phyloP scores from a whole-genome alignment of 2,329 filamentous ascomycete species.

The Nemania diffusa region DNA sequence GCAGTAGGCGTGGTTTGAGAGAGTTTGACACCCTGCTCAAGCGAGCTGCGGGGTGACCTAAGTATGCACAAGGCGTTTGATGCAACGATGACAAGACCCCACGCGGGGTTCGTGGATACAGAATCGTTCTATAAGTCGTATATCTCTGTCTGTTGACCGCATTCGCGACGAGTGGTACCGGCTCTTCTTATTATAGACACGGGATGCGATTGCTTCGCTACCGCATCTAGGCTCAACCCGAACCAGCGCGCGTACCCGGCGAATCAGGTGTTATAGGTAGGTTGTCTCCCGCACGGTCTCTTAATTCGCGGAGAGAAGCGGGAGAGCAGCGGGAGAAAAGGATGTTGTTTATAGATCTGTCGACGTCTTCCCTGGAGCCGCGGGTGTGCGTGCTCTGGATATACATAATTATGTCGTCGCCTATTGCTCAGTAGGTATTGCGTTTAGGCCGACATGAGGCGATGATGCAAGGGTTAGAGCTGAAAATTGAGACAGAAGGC shows the following conservation, averaged over 20 bases:
- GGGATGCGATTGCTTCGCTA: background rate
- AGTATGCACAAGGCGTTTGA: conserved; percentile 20
- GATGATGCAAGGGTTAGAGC: conserved; percentile 15
- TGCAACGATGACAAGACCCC: conserved; percentile 25
- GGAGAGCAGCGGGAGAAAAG: background rate
- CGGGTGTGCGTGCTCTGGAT: background rate
- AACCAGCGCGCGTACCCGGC: background rate
- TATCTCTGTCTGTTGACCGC: background rate
- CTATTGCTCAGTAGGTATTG: background rate
- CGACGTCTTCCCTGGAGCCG: background rate
- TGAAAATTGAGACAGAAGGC: conserved; percentile 1
- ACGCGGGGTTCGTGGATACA: conserved; percentile 9
- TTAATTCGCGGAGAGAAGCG: background rate
- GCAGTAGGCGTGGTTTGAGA: conserved; percentile 17
- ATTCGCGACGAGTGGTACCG: background rate
- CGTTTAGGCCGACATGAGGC: conserved; percentile 16
- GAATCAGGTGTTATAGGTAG: background rate
- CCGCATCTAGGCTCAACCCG: background rate
- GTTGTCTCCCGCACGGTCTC: no score
- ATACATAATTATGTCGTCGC: conserved; percentile 14
- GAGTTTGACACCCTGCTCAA: conserved; percentile 19
- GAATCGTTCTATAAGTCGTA: background rate
- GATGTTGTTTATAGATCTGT: background rate
- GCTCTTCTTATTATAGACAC: conserved; percentile 13
- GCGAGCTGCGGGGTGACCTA: conserved; percentile 22